Evolutionary conservation across 305 asterid species (phyloP).

Genomic region (Salvia sclarea): DNA sequence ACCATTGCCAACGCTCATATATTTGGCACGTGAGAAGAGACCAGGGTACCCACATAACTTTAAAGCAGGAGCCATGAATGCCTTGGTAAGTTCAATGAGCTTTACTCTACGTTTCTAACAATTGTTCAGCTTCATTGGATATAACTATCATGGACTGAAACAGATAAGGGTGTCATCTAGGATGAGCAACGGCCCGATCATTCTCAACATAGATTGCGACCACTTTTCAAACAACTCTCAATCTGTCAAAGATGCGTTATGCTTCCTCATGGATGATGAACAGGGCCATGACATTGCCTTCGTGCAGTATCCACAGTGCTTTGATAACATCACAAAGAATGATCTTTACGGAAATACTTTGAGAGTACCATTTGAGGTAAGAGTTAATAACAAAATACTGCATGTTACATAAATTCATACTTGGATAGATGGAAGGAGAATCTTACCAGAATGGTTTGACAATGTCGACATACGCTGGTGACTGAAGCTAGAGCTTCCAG

Average conservation of each 20-base stretch:
- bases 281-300: constrained; percentile 12
- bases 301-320: constrained; percentile 8
- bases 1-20: constrained; percentile 14
- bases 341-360: not conserved
- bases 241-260: constrained; percentile 20
- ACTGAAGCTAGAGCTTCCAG: constrained; percentile 5
- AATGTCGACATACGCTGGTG: not conserved
- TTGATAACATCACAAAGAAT: constrained; percentile 9
- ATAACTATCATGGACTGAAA: not conserved
- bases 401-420: not conserved
- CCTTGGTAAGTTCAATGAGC: constrained; percentile 8
- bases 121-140: not conserved
- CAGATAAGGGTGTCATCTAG: constrained; percentile 24
- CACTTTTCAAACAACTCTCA: constrained; percentile 14
- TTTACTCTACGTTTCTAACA: not conserved
- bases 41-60: constrained; percentile 15
- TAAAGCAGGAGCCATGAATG: constrained; percentile 25
- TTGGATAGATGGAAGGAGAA: not conserved
- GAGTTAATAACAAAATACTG: not conserved
- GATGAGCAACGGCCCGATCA: constrained; percentile 10
- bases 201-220: constrained; percentile 20
- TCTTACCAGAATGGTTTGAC: not conserved
- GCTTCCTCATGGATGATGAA: constrained; percentile 23
- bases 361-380: not conserved
- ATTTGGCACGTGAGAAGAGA: constrained; percentile 25